Conservation (phyloP, 352 stramenopile species). For the Globisporangium okanoganense region DNA sequence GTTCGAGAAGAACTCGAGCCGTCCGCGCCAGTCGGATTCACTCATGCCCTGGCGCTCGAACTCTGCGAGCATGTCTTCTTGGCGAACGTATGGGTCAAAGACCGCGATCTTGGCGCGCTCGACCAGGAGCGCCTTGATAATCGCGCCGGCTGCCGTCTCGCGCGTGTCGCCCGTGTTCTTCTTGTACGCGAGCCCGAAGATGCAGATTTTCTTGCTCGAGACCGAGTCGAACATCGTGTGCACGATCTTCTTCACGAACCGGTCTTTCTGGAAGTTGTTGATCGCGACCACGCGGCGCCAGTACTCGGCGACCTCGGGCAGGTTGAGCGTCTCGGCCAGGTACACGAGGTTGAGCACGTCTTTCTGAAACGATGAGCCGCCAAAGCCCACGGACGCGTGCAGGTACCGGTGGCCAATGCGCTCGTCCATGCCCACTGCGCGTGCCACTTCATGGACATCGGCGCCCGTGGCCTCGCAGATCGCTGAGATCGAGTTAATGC, state of each 20-base stretch:
- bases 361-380: constrained; percentile 99
- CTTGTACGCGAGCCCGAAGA: constrained; percentile 99
- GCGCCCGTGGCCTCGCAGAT: constrained; percentile 98
- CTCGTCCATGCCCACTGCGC: constrained; percentile 96
- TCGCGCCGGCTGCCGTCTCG: constrained; percentile 97
- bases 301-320: constrained; percentile 98
- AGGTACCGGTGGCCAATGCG: constrained; percentile 98
- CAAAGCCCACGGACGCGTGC: constrained; percentile 98
- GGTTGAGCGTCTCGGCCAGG: constrained; percentile 96
- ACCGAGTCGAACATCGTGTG: constrained; percentile 99
- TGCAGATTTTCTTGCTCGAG: constrained; percentile 99
- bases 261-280: constrained; percentile 99
- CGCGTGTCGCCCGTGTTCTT: constrained; percentile 99
- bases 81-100: constrained; percentile 98
- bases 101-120: constrained; percentile 95
- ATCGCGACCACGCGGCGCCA: constrained; percentile 99
- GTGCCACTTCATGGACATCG: constrained; percentile 97
- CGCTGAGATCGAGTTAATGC: constrained; percentile 99
- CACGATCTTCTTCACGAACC: constrained; percentile 99
- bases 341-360: constrained; percentile 99
- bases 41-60: constrained; percentile 89
- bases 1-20: constrained; percentile 49
- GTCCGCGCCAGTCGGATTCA: constrained; percentile 37
- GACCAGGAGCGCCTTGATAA: constrained; percentile 95
- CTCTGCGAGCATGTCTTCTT: constrained; percentile 91